Conservation (phyloP, 768 basidiomycete species). For the Leccinum barrowsii region DNA sequence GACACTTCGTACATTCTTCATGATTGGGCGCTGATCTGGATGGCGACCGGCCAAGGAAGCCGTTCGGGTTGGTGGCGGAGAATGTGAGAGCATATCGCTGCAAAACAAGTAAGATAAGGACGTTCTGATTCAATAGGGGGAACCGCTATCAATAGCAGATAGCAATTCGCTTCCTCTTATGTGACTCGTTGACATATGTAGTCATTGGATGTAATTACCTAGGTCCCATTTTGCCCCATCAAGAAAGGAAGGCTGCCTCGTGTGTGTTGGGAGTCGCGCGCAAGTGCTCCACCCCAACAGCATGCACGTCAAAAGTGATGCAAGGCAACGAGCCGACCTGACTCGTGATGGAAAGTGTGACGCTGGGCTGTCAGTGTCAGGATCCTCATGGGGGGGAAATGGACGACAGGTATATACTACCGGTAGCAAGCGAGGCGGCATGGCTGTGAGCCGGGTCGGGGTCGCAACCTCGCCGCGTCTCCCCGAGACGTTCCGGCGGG, state of each 20-base stretch:
- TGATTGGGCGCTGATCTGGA: slow-evolving; percentile 2
- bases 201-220: slow-evolving; percentile 5
- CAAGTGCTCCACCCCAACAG: not conserved
- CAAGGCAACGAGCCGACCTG: not conserved
- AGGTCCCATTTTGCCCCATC: not conserved
- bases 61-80: not conserved
- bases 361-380: not conserved
- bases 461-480: not conserved
- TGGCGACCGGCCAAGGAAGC: not conserved
- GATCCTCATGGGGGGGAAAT: not conserved
- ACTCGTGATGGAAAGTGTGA: not conserved
- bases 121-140: not conserved
- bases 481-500: not conserved
- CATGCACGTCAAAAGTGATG: slow-evolving; percentile 2
- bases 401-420: not conserved
- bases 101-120: not conserved
- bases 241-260: slow-evolving; percentile 21
- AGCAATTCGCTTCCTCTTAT: slow-evolving; percentile 4
- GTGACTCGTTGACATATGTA: slow-evolving; percentile 1
- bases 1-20: not conserved
- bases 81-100: not conserved
- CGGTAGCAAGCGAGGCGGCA: not conserved
- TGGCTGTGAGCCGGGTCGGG: not conserved
- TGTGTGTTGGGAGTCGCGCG: slow-evolving; percentile 2
- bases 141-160: not conserved